Base-by-base conservation (phyloP, 1,284 basidiomycete species). In the Ganoderma lucidum region DNA sequence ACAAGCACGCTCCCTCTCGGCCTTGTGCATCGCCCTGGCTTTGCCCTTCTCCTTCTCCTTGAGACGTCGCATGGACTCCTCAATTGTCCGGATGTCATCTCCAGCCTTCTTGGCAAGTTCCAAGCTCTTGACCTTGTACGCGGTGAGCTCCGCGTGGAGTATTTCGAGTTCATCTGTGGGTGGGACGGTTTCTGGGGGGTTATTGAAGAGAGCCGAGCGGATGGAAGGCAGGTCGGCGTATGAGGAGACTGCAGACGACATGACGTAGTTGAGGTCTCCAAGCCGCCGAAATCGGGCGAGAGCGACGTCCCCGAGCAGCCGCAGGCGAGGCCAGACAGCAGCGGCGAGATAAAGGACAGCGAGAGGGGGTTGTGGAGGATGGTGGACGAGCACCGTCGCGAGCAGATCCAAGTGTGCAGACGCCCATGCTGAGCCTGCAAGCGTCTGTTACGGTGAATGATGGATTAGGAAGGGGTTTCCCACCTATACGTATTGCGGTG, bases 31-130 rank as follows among this genome's bases (percentile, higher is more conserved):
- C 39, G 86, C 87, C 80, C 87, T 92, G 58, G 86, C 87, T 80
- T 94, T 93, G 3, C 90, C 90, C 80, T 93, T 92, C 80, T 90
- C 90, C 79, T 87, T 90, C 82, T 91, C 92, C 81, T 87, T 90
- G 81, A 93, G 86, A 71, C 87, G 85, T 66, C 88, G 84, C 86
- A 91, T 89, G 60, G 88, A 89, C 78, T 90, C 91, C 73, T 90
- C 88, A 72, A 91, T 88, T 71, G 85, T 85, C 77, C 84, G 86
- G 73, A 92, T 80, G 83, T 94, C 92, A 75, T 91, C 87, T 42
- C 84, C 86, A 0, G 90, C 90, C 81, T 91, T 92, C 83, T 85
- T 89, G 60, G 84, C 86, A 71, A 90, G 85, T 73, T 89, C 89
- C 53, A 88, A 75, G 4, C 86, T 85, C 75, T 83, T 83, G 71